Evolutionary conservation across 2,329 filamentous ascomycete species (phyloP), one percentile per base, ranked within the genome.

Genomic region (Penicillium frequentans): DNA sequence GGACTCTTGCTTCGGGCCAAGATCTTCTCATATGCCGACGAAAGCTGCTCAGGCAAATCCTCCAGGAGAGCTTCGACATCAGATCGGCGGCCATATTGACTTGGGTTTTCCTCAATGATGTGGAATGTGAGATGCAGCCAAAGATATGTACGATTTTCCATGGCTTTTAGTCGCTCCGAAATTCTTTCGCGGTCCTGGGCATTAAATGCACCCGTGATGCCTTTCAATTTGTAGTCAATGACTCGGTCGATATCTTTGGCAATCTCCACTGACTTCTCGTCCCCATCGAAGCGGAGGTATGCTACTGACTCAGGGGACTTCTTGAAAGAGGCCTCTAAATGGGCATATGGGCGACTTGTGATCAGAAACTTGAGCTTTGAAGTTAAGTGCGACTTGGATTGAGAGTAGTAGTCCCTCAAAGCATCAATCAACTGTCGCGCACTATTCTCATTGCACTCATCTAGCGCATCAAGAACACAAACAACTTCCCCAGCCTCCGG

Each of bases 341-440:
- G 26, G n/a, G 27, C 16, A 29, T 54, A 54, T 29, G 44, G 52
- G 19, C 52, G 45, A 43, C 52, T 54, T 11, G 45, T 54, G n/a
- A 54, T 43, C 5, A 54, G 31, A 44, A 54, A 54, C 13, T 49
- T 54, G 8, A 54, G 33, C n/a, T 33, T 49, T 6, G 45, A 54
- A 29, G 27, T 27, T 31, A 4, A 33, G 16, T 21, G 14, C 23
- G 31, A 21, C 21, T 37, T 37, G 35, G n/a, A n/a, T 19, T 1
- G 16, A 19, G 35, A 39, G 14, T 39, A 39, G n/a, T 39, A 39
- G 6, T 3, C 35, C n/a, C n/a, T 39, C 35, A 39, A 19, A 39
- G n/a, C 35, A 6, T 39, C 35, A 19, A 33, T 49, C 24, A 54
- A 31, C n/a, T 39, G 23, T 11, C 39, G 23, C 21, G 24, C 21